A percentile compares a stretch with the other conserved stretches of the same genome.
Evolutionary conservation across 257 asterid species (phyloP).

Genomic region (Oldenlandia corymbosa): DNA sequence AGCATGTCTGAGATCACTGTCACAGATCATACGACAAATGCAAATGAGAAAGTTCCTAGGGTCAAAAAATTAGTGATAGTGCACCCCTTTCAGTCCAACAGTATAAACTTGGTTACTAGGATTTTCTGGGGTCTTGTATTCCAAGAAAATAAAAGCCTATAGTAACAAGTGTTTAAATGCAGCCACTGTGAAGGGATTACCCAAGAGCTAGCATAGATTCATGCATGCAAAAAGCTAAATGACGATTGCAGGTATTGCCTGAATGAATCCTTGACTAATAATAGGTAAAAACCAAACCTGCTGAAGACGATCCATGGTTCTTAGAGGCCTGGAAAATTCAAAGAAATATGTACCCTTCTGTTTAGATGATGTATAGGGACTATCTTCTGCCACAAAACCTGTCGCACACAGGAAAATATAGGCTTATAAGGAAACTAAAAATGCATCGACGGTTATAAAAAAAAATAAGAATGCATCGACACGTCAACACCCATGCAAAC

Average conservation of each 20-base stretch:
- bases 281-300: no score
- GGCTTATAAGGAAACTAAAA: not conserved
- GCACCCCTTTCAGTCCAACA: not conserved
- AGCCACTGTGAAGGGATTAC: no score
- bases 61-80: no score
- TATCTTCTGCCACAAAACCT: constrained; percentile 70
- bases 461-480: not conserved
- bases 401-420: constrained; percentile 11
- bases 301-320: constrained; percentile 84
- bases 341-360: constrained; percentile 69
- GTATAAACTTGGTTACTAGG: not conserved
- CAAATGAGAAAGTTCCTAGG: no score
- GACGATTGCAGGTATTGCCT: not conserved
- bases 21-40: not conserved
- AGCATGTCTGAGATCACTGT: not conserved
- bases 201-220: not conserved
- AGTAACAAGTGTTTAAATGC: no score
- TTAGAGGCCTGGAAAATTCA: constrained; percentile 72
- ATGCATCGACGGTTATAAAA: not conserved
- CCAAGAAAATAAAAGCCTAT: no score
- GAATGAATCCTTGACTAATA: no score
- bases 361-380: constrained; percentile 62
- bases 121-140: not conserved
- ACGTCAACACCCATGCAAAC: not conserved
- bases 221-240: not conserved